A percentile compares a stretch with the other conserved stretches of the same genome.
These are phyloP conservation scores for Podaxis pistillaris DNA, from an alignment of 768 basidiomycete species.

Conservation along the genomic window DNA sequence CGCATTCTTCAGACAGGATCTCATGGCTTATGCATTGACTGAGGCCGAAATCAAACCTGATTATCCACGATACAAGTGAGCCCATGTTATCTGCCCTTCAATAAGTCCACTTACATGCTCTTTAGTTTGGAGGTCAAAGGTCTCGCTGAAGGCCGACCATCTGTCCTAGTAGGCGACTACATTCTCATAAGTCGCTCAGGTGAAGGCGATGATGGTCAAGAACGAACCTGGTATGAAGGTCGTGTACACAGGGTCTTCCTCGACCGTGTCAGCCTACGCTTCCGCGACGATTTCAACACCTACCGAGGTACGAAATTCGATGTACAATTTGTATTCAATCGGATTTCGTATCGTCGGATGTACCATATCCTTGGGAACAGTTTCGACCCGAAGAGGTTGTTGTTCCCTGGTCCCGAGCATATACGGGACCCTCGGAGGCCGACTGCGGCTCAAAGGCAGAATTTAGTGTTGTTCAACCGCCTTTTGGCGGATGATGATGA, in stretches of 20 bases:
- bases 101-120: background rate
- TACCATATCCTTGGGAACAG: slow-evolving; percentile 48
- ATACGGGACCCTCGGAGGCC: slow-evolving; percentile 20
- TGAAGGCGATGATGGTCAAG: slow-evolving; percentile 21
- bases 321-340: slow-evolving; percentile 56
- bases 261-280: slow-evolving; percentile 43
- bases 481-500: slow-evolving; percentile 39
- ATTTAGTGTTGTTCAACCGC: slow-evolving; percentile 27
- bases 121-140: slow-evolving; percentile 51
- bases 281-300: slow-evolving; percentile 43
- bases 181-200: slow-evolving; percentile 33
- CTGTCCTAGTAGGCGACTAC: slow-evolving; percentile 52
- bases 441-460: slow-evolving; percentile 19
- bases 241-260: slow-evolving; percentile 48
- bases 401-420: slow-evolving; percentile 43
- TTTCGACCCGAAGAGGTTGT: slow-evolving; percentile 36
- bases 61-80: slow-evolving; percentile 44
- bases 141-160: slow-evolving; percentile 56
- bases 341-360: slow-evolving; percentile 51
- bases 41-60: slow-evolving; percentile 34
- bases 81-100: background rate
- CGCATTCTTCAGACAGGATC: slow-evolving; percentile 29
- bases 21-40: slow-evolving; percentile 34
- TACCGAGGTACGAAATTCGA: slow-evolving; percentile 42
- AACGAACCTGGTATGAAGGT: slow-evolving; percentile 36